phyloP scores from a whole-genome alignment of 2,329 filamentous ascomycete genomes.

The Sarocladium oryzae region DNA sequence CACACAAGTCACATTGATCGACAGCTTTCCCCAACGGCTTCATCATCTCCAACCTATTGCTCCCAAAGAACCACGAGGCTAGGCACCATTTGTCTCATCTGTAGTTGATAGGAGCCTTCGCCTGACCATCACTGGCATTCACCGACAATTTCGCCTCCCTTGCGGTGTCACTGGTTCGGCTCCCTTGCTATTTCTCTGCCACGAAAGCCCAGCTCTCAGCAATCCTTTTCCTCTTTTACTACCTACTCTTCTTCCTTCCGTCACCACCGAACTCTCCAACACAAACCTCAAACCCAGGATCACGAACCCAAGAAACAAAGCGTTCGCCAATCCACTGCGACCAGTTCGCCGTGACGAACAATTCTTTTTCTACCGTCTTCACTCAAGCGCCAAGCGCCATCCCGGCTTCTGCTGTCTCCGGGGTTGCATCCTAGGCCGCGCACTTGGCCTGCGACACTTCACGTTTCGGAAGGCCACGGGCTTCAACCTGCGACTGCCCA shows the following conservation, averaged over 20 bases:
- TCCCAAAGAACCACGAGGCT: background rate
- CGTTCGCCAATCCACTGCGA: constrained; percentile 2
- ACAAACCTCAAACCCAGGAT: constrained; percentile 4
- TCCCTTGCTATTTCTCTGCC: too few species aligned
- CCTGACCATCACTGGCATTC: background rate
- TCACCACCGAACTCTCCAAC: background rate
- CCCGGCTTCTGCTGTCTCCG: background rate
- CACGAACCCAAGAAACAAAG: constrained; percentile 1
- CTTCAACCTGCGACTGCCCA: constrained; percentile 7
- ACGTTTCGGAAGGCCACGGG: constrained; percentile 6
- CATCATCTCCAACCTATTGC: background rate
- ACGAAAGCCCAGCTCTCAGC: background rate
- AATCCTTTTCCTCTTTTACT: background rate
- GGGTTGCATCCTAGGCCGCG: background rate
- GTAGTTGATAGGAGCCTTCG: background rate
- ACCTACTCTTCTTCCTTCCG: background rate
- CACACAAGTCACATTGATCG: background rate
- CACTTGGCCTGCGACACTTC: constrained; percentile 2
- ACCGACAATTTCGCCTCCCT: background rate
- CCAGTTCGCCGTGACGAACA: background rate
- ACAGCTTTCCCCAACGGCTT: background rate
- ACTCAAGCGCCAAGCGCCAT: background rate
- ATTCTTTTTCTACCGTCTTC: too few species aligned
- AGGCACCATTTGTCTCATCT: background rate
- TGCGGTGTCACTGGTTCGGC: background rate